Evolutionary conservation across 2,329 filamentous ascomycete genomes (phyloP).

Genomic region (Arthrobotrys iridis): DNA sequence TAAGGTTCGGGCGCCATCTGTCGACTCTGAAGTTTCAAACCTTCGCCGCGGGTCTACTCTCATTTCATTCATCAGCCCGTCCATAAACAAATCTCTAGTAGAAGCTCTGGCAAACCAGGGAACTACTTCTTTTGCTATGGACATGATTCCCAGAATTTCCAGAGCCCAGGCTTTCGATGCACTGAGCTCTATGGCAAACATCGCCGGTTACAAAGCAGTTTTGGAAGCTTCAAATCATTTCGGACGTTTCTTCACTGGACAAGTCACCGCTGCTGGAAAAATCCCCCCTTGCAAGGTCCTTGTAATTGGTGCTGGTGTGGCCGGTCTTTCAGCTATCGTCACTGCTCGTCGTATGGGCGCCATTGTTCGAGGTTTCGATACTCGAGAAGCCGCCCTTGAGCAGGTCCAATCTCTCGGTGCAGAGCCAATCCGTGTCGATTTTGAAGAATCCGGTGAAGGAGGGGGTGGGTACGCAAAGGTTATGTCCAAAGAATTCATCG

Average conservation of each 20-base stretch:
- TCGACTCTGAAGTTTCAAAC: constrained; percentile 73
- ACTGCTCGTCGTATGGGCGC: constrained; percentile 85
- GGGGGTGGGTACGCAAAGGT: constrained; percentile 90
- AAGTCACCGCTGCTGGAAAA: constrained; percentile 84
- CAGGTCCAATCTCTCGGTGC: constrained; percentile 90
- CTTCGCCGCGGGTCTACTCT: constrained; percentile 77
- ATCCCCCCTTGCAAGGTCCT: constrained; percentile 90
- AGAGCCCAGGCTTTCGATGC: constrained; percentile 71
- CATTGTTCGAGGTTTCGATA: constrained; percentile 90
- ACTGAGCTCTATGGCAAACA: constrained; percentile 87
- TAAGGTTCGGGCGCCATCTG: constrained; percentile 80
- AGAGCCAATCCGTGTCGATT: constrained; percentile 80
- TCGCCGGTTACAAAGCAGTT: constrained; percentile 91
- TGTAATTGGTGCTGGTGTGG: constrained; percentile 89
- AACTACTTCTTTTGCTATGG: constrained; percentile 86
- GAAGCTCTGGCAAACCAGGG: constrained; percentile 76
- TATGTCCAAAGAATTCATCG: constrained; percentile 93
- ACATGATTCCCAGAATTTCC: constrained; percentile 89
- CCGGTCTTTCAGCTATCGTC: constrained; percentile 86
- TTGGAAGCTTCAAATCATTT: constrained; percentile 90
- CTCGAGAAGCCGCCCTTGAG: constrained; percentile 84
- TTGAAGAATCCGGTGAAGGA: constrained; percentile 84
- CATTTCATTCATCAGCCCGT: constrained; percentile 84
- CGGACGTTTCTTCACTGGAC: constrained; percentile 85
- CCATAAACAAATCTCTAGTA: constrained; percentile 80